These are phyloP conservation scores for Avena insularis DNA, from an alignment of 176 grass and related monocot species.

Conservation along the genomic window DNA sequence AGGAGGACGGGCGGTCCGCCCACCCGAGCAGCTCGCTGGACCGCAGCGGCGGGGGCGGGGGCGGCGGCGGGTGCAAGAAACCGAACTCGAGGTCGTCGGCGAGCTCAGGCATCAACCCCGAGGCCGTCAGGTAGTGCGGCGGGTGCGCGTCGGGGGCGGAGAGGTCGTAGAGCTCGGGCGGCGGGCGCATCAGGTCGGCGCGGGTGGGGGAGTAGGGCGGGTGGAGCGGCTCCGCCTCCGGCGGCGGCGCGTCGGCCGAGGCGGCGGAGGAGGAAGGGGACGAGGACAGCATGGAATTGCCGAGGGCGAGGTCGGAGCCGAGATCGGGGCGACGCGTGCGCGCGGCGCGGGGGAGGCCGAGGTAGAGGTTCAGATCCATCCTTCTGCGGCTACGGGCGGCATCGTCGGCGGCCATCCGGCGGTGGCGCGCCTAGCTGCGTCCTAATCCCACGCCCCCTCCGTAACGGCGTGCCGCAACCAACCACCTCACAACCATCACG, in stretches of 20 bases:
- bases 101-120: conserved; percentile 24
- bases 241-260: conserved; percentile 56
- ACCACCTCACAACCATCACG: conserved; percentile 15
- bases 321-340: conserved; percentile 75
- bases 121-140: conserved; percentile 23
- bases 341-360: conserved; percentile 76
- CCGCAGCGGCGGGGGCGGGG: conserved; percentile 28
- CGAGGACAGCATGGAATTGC: conserved; percentile 59
- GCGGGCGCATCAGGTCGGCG: conserved; percentile 45
- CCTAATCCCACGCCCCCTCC: not conserved
- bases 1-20: conserved; percentile 59
- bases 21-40: conserved; percentile 35
- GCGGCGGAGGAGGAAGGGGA: conserved; percentile 60
- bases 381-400: conserved; percentile 63
- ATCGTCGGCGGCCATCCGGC: conserved; percentile 61
- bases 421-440: conserved; percentile 15
- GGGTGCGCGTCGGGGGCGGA: conserved; percentile 38
- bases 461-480: not conserved
- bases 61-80: conserved; percentile 40
- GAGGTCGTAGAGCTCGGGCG: conserved; percentile 43
- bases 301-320: conserved; percentile 90
- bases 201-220: conserved; percentile 45
- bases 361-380: conserved; percentile 99
- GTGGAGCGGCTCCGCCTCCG: conserved; percentile 24
- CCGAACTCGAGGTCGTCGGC: conserved; percentile 57